phyloP scores from a whole-genome alignment of 164 flowering plant genomes.

The Liriodendron chinense region DNA sequence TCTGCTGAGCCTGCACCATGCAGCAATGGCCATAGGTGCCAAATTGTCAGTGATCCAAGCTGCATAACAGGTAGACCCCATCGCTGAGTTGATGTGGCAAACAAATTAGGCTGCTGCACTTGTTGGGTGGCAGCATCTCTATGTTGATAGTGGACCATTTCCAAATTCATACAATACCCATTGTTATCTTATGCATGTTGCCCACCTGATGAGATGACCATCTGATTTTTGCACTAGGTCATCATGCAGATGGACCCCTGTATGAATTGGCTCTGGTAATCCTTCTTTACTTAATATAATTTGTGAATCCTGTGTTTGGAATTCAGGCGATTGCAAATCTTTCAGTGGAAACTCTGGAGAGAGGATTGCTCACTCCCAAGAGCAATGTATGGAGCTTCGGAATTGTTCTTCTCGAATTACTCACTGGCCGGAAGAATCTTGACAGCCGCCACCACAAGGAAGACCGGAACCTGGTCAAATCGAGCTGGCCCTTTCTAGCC shows the following conservation, averaged over 20 bases:
- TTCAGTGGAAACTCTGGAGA: conserved; percentile 82
- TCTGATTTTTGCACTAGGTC: background rate
- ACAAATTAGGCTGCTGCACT: no score
- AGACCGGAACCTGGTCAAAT: conserved; percentile 83
- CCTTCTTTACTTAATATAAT: background rate
- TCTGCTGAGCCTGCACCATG: no score
- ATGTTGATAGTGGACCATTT: no score
- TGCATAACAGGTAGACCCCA: no score
- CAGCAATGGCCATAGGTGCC: no score
- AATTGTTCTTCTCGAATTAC: conserved; percentile 79
- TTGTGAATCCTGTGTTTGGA: background rate
- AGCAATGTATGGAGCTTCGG: conserved; percentile 98
- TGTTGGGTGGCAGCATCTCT: no score
- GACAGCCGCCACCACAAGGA: conserved; percentile 72
- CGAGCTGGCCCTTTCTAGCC: conserved; percentile 80
- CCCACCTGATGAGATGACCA: no score
- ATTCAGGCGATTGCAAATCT: conserved; percentile 67
- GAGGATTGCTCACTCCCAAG: conserved; percentile 87
- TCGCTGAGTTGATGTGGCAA: no score
- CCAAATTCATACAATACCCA: no score
- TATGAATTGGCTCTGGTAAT: background rate
- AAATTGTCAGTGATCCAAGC: no score
- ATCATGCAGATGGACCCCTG: background rate
- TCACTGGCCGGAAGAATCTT: conserved; percentile 82
- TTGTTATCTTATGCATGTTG: no score